These are phyloP conservation scores for Wickerhamomyces xylosicus DNA, from an alignment of 805 yeast species.

Conservation along the genomic window DNA sequence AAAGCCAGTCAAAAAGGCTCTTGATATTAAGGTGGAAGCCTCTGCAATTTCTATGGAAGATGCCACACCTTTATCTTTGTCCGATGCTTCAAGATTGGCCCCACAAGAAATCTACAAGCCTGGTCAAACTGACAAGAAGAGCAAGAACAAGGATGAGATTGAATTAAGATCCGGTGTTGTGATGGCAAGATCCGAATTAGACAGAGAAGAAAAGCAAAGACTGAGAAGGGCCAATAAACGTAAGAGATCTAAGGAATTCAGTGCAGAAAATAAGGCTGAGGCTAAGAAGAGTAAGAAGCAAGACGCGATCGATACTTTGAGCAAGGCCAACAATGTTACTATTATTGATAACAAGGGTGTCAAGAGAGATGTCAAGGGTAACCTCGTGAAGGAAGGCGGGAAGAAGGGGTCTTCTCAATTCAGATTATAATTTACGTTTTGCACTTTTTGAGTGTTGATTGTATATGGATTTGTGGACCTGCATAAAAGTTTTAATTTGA, in stretches of 20 bases:
- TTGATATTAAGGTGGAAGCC: slow-evolving; percentile 75
- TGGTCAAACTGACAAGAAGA: slow-evolving; percentile 34
- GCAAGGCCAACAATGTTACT: slow-evolving; percentile 67
- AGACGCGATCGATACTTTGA: slow-evolving; percentile 58
- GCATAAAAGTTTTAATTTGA: no score
- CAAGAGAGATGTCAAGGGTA: slow-evolving; percentile 63
- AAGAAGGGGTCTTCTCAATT: slow-evolving; percentile 15
- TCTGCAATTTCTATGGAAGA: slow-evolving; percentile 90
- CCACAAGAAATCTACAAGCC: slow-evolving; percentile 85
- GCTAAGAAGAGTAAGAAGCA: slow-evolving; percentile 45
- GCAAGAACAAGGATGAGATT: slow-evolving; percentile 32
- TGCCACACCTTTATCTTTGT: slow-evolving; percentile 83
- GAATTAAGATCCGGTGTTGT: slow-evolving; percentile 69
- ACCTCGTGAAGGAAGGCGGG: slow-evolving; percentile 35
- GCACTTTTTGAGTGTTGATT: no score
- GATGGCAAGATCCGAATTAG: slow-evolving; percentile 70
- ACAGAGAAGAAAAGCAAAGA: slow-evolving; percentile 79
- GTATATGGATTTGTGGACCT: no score
- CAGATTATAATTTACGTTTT: slow-evolving; percentile 8
- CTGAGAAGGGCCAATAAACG: slow-evolving; percentile 81
- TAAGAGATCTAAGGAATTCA: slow-evolving; percentile 50
- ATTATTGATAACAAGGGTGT: slow-evolving; percentile 71
- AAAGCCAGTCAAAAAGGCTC: slow-evolving; percentile 68
- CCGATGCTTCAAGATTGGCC: slow-evolving; percentile 68
- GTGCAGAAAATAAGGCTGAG: slow-evolving; percentile 24